Evolutionary conservation across 768 basidiomycete genomes (phyloP), one percentile per base, ranked within the genome.

Genomic region (Mrakia frigida): DNA sequence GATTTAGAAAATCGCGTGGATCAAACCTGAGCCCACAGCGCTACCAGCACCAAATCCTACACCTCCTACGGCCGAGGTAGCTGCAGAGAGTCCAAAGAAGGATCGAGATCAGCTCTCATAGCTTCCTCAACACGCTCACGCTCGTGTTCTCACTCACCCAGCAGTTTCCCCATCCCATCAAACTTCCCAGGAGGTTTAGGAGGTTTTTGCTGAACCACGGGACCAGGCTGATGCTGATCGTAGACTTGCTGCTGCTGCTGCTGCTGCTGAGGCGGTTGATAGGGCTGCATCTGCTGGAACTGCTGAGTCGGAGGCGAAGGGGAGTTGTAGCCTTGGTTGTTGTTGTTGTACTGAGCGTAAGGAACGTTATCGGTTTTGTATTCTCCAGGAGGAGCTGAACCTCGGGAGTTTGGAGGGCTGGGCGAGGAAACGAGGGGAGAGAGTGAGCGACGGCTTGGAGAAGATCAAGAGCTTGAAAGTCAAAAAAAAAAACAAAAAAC

Each of bases 31-130:
- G 16, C 63, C 61, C 21, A 67, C 63, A 3, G 73, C 73, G 28
- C 41, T 50, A 14, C 73, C 73, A 11, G 73, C 73, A 1, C 73
- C 73, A 25, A 65, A 74, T 28, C 73, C 73, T 33, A 74, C 73
- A 11, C 73, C 73, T 3, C 73, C 73, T 9, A 74, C 73, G 6
- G 73, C 73, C 21, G 60, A 63, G 6, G 61, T 35, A 6, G 73
- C 73, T 70, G 70, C 3, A 7, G 25, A 0, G 16, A 9, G 46
- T 23, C n/a, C n/a, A 53, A 23, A n/a, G 53, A 52, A 52, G 16
- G 50, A 7, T 16, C 23, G 16, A 52, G 16, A 6, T 53, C 53
- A 23, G 53, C 53, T 1, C n/a, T 53, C n/a, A 23, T 6, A 23
- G 23, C 56, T 28, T 52, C 50, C 23, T 5, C 39, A 41, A 41